Evolutionary conservation across 345 rosid genomes (phyloP).

Genomic region (Triadica sebifera): DNA sequence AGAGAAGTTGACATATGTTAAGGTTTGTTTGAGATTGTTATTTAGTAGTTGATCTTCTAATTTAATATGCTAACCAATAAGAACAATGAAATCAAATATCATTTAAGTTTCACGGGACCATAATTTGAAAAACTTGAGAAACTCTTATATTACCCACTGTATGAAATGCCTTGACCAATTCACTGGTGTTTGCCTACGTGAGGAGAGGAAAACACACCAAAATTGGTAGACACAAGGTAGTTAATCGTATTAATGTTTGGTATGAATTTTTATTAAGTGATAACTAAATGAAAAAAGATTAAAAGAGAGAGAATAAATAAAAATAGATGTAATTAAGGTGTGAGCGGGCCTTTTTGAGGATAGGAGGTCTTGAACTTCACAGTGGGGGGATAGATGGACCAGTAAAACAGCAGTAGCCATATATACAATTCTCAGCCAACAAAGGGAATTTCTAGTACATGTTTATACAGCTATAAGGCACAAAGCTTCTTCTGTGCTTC

Average conservation of each 20-base stretch:
- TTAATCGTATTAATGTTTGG: no score
- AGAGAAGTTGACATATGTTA: slow-evolving; percentile 49
- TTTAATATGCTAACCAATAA: no score
- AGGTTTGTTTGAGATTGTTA: slow-evolving; percentile 32
- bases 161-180: not conserved
- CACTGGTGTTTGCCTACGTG: not conserved
- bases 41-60: not conserved
- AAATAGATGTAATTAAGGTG: not conserved
- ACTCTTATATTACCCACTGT: not conserved
- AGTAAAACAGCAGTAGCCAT: not conserved
- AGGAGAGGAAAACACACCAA: not conserved
- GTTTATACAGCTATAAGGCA: no score
- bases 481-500: no score
- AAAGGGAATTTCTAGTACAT: no score
- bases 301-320: not conserved
- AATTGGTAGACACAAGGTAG: not conserved
- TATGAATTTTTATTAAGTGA: no score
- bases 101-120: not conserved
- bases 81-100: not conserved
- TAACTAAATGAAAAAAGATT: not conserved
- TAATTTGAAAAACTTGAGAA: not conserved
- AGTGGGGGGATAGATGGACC: not conserved
- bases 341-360: not conserved
- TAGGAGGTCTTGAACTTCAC: no score
- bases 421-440: no score